These are phyloP conservation scores for Kingdonia uniflora DNA, from an alignment of 164 flowering plant genomes.

Conservation along the genomic window DNA sequence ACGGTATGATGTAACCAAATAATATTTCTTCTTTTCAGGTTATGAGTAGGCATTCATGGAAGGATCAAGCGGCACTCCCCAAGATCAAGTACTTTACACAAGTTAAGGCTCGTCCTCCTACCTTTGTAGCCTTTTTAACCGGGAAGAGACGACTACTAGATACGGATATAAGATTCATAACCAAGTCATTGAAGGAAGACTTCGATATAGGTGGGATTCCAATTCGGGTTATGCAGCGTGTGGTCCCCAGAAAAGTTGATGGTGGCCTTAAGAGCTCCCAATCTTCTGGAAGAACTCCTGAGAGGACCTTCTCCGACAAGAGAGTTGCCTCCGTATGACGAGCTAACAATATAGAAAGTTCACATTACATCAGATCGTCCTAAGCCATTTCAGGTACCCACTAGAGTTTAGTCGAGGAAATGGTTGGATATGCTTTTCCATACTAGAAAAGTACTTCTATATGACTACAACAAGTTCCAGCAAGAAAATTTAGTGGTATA, in stretches of 20 bases:
- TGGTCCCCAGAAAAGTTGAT: conserved; percentile 25
- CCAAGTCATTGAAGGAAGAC: conserved; percentile 86
- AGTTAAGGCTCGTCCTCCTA: conserved; percentile 96
- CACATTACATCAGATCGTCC: too few species aligned
- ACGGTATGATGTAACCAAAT: too few species aligned
- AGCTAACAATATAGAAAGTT: neutral
- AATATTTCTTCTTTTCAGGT: conserved; percentile 29
- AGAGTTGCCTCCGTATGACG: conserved; percentile 19
- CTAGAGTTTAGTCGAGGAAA: too few species aligned
- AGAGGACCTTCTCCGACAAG: conserved; percentile 45
- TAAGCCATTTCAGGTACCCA: too few species aligned
- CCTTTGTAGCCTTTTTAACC: conserved; percentile 78
- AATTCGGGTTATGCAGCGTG: conserved; percentile 75
- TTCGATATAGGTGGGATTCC: conserved; percentile 93
- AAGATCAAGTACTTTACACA: conserved; percentile 92
- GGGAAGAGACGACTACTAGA: conserved; percentile 63
- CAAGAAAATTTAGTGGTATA: too few species aligned
- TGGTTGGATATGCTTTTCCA: too few species aligned
- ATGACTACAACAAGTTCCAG: too few species aligned
- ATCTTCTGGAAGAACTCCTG: conserved; percentile 13
- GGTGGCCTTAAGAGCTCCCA: conserved; percentile 17
- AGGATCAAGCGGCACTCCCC: conserved; percentile 77
- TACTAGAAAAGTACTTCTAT: too few species aligned
- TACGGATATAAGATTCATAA: conserved; percentile 73
- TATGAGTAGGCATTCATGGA: conserved; percentile 99